A percentile compares a stretch with the other conserved stretches of the same genome.
Conservation (phyloP, 2,329 filamentous ascomycete species). For the Magnaporthales sp. region DNA sequence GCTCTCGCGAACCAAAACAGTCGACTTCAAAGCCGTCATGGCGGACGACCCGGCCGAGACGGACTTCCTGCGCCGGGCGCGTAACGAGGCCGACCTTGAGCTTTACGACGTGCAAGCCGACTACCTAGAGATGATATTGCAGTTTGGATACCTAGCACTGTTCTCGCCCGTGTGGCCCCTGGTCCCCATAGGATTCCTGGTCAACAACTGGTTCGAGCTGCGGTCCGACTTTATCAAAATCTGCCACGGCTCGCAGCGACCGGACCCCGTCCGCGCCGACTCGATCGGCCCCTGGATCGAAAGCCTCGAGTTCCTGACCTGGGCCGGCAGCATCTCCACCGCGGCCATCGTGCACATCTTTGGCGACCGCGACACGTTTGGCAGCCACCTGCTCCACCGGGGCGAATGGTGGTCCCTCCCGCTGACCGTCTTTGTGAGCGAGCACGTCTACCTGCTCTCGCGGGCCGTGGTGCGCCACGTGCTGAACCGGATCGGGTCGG, state of each 20-base stretch:
- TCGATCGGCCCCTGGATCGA: constrained; percentile 68
- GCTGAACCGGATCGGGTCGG: constrained; percentile 28
- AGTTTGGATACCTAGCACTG: constrained; percentile 65
- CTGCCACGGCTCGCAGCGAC: constrained; percentile 63
- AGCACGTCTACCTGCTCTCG: constrained; percentile 61
- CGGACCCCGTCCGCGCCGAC: constrained; percentile 59
- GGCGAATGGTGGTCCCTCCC: constrained; percentile 54
- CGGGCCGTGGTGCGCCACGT: constrained; percentile 31
- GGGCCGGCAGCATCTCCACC: constrained; percentile 65
- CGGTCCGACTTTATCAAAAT: constrained; percentile 72
- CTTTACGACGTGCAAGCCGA: constrained; percentile 67
- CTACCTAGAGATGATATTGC: constrained; percentile 63
- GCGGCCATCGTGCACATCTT: constrained; percentile 70
- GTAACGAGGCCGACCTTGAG: constrained; percentile 58
- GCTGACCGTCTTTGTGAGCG: constrained; percentile 62
- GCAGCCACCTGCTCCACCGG: constrained; percentile 25
- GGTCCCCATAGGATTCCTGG: constrained; percentile 60
- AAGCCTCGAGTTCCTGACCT: constrained; percentile 58
- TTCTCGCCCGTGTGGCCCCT: constrained; percentile 72
- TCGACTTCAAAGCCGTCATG: constrained; percentile 35
- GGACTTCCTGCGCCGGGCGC: constrained; percentile 53
- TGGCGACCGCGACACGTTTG: constrained; percentile 40
- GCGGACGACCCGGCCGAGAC: constrained; percentile 54
- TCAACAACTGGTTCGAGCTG: constrained; percentile 73
- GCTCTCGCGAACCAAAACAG: constrained; percentile 15